phyloP scores from a whole-genome alignment of 495 filamentous ascomycete genomes.

The Penicillium antarcticum region DNA sequence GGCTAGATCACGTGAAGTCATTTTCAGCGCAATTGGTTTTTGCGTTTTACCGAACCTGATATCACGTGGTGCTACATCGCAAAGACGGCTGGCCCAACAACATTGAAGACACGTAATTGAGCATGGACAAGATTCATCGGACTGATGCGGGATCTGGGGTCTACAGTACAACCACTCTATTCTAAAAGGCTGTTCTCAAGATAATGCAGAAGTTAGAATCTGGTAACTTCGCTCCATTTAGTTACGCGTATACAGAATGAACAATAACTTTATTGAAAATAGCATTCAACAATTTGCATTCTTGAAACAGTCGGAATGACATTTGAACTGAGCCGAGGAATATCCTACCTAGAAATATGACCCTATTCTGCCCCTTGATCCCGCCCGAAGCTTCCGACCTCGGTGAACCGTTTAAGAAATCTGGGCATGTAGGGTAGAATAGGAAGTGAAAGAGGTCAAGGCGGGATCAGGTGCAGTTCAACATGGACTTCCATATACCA shows the following conservation, averaged over 20 bases:
- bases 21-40: neutral
- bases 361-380: conserved; percentile 8
- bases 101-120: no score
- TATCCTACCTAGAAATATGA: neutral
- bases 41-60: neutral
- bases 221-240: no score
- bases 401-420: conserved; percentile 27
- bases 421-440: conserved; percentile 5
- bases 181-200: no score
- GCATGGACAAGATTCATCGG: no score
- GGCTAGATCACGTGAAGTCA: neutral
- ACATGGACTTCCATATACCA: neutral
- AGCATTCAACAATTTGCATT: no score
- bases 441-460: neutral
- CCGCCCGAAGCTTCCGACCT: conserved; percentile 16
- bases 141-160: no score
- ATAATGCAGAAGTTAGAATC: no score
- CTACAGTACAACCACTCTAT: no score
- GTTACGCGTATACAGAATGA: no score
- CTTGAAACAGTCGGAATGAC: no score
- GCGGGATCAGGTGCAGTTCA: neutral
- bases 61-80: neutral
- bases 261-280: no score
- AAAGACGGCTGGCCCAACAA: neutral
- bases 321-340: conserved; percentile 2